phyloP scores from a whole-genome alignment of 2,329 filamentous ascomycete species.

The Fusarium hainanense region DNA sequence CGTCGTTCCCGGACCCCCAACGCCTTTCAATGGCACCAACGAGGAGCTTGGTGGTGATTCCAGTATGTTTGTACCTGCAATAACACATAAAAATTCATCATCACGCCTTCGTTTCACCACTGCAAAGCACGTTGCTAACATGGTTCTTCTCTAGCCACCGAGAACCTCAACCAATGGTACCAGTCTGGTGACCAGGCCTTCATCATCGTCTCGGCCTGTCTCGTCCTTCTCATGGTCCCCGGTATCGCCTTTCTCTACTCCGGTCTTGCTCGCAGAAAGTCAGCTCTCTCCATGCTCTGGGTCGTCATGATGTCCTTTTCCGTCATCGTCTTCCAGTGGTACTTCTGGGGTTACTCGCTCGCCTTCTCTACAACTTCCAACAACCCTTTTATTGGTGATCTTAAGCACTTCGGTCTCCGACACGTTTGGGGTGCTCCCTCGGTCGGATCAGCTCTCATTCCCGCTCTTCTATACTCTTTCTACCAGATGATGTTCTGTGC shows the following conservation, averaged over 20 bases:
- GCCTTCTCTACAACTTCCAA: conserved; percentile 85
- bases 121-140: conserved; percentile 7
- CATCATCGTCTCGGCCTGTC: conserved; percentile 88
- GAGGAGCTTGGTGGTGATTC: conserved; percentile 78
- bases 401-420: conserved; percentile 88
- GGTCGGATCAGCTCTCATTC: conserved; percentile 86
- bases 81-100: background rate
- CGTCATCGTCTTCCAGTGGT: conserved; percentile 97
- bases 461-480: conserved; percentile 91
- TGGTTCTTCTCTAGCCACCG: conserved; percentile 65
- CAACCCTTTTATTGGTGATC: conserved; percentile 91
- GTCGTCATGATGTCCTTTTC: conserved; percentile 94
- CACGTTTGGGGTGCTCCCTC: conserved; percentile 87
- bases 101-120: background rate
- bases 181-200: conserved; percentile 91
- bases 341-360: conserved; percentile 98
- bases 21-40: conserved; percentile 73
- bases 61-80: conserved; percentile 63
- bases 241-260: conserved; percentile 98
- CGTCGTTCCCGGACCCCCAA: conserved; percentile 67
- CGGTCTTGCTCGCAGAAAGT: conserved; percentile 96
- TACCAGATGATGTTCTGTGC: conserved; percentile 99
- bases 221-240: conserved; percentile 96
- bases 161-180: conserved; percentile 97
- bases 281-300: conserved; percentile 96